Conservation (phyloP, 441 rosid species). For the Erodium chrysanthum region DNA sequence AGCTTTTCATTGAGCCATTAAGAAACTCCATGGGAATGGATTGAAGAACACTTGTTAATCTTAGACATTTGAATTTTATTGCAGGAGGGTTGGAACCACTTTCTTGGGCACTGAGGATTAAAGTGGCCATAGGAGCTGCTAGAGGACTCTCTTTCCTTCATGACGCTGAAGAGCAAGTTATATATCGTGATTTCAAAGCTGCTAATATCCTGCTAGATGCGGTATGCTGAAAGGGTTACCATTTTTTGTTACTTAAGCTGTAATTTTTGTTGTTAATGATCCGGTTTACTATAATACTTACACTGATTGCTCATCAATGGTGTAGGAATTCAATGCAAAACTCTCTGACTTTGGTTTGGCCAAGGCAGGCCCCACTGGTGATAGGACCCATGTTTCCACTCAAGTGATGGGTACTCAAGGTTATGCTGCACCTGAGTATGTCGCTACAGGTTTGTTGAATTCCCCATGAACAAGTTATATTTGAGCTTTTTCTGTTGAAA, state of each 20-base stretch:
- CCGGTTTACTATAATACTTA: neutral
- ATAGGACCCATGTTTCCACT: constrained; percentile 76
- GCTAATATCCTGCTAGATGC: constrained; percentile 75
- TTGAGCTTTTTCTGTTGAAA: neutral
- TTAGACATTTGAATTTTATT: neutral
- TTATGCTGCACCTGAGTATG: constrained; percentile 47
- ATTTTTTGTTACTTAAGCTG: constrained; percentile 8
- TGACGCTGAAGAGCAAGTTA: constrained; percentile 54
- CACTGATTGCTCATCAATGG: constrained; percentile 27
- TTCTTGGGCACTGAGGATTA: constrained; percentile 55
- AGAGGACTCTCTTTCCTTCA: constrained; percentile 72
- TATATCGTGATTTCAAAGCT: constrained; percentile 72
- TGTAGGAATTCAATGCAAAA: constrained; percentile 71
- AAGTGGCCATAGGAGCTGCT: constrained; percentile 52
- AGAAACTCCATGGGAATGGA: neutral
- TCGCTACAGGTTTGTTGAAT: constrained; percentile 41
- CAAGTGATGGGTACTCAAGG: constrained; percentile 73
- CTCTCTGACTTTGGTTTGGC: constrained; percentile 91
- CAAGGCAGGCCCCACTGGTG: constrained; percentile 82
- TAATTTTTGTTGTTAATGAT: constrained; percentile 4
- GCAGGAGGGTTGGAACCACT: constrained; percentile 60
- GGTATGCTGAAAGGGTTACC: constrained; percentile 26
- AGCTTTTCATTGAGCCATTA: no score
- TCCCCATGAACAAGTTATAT: constrained; percentile 1
- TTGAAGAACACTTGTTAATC: neutral